Percentiles rank a stretch among this genome's conserved stretches.
Evolutionary conservation across 345 rosid species (phyloP).

Genomic region (Turritis glabra): DNA sequence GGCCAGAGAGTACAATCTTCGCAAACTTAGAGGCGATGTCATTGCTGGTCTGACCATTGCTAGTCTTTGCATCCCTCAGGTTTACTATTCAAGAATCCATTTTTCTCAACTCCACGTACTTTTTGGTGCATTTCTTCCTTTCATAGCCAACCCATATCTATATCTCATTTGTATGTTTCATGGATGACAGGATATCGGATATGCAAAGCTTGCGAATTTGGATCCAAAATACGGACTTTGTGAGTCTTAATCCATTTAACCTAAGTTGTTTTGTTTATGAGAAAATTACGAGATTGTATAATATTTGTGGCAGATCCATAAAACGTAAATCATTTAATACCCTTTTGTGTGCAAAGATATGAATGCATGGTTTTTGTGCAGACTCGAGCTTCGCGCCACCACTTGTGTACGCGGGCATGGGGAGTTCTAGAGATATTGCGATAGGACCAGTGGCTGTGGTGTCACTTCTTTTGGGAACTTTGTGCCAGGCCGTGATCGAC

Average conservation of each 20-base stretch:
- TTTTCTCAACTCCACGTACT: neutral
- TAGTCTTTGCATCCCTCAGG: conserved; percentile 99
- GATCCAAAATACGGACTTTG: conserved; percentile 82
- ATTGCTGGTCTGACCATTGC: conserved; percentile 93
- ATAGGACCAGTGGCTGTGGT: conserved; percentile 99
- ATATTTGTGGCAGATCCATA: neutral
- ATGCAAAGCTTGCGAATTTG: conserved; percentile 85
- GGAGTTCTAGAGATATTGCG: conserved; percentile 96
- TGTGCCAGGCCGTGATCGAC: conserved; percentile 73
- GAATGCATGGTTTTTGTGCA: conserved; percentile 32
- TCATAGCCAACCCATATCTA: neutral
- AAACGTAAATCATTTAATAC: neutral
- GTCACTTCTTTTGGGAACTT: conserved; percentile 78
- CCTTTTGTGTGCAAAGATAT: neutral
- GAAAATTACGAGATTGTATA: no score
- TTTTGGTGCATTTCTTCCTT: neutral
- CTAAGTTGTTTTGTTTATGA: neutral
- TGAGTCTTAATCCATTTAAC: conserved; percentile 42
- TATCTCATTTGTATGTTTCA: conserved; percentile 13
- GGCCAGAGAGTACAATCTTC: conserved; percentile 61
- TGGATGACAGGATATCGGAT: conserved; percentile 73
- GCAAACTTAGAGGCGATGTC: conserved; percentile 72
- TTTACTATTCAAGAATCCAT: conserved; percentile 12
- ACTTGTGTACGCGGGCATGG: conserved; percentile 86
- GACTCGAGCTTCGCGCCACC: conserved; percentile 95